A percentile compares a stretch with the other conserved stretches of the same genome.
Evolutionary conservation across 2,329 filamentous ascomycete genomes (phyloP).

Genomic region (Aspergillus persii): DNA sequence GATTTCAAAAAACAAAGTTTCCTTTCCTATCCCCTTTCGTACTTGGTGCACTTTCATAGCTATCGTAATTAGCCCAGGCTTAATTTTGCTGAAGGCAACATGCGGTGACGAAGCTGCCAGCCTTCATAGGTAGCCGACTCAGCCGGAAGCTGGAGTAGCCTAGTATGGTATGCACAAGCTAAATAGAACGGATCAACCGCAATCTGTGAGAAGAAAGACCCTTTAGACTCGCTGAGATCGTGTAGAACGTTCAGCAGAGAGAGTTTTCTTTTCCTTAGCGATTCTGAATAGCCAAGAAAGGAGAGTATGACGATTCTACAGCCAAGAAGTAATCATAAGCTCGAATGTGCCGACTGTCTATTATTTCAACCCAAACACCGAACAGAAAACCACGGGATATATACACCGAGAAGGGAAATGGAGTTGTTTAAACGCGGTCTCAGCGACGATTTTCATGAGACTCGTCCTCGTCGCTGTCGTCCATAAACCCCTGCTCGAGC

Average conservation of each 20-base stretch:
- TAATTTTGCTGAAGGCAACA: too few relatives aligned
- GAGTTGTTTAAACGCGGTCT: slow-evolving; percentile 4
- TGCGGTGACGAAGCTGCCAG: too few relatives aligned
- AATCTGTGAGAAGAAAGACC: too few relatives aligned
- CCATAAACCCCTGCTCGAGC: slow-evolving; percentile 71
- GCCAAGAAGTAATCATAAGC: not conserved
- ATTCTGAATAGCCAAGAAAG: too few relatives aligned
- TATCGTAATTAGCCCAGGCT: not conserved
- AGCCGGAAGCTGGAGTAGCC: too few relatives aligned
- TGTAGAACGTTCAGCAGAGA: too few relatives aligned
- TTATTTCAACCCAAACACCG: slow-evolving; percentile 6
- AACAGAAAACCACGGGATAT: not conserved
- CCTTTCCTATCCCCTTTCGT: not conserved
- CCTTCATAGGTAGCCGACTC: too few relatives aligned
- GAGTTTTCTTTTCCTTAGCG: too few relatives aligned
- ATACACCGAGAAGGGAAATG: not conserved
- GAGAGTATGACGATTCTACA: not conserved
- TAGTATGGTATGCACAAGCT: too few relatives aligned
- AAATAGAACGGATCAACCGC: too few relatives aligned
- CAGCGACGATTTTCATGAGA: slow-evolving; percentile 17
- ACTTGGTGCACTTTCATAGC: too few relatives aligned
- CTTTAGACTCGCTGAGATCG: too few relatives aligned
- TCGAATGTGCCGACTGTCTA: not conserved
- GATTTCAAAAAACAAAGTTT: not conserved
- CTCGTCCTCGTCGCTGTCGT: slow-evolving; percentile 67